These are phyloP conservation scores for Aureobasidium zeae DNA, from an alignment of 2,329 filamentous ascomycete species.

Conservation along the genomic window DNA sequence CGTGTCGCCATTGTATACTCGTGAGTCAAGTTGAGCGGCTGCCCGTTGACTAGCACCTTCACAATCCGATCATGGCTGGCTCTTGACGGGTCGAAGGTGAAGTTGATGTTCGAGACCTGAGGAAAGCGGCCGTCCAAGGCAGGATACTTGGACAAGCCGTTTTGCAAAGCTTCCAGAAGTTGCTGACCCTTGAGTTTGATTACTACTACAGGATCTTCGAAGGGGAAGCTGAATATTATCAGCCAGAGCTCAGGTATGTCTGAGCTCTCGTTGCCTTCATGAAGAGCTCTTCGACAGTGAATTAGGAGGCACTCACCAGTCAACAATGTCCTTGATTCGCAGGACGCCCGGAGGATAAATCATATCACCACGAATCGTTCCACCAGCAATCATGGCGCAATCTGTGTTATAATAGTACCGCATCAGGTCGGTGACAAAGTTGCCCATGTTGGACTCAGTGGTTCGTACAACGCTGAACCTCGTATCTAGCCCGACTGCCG, in stretches of 20 bases:
- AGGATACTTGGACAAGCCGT: conserved; percentile 69
- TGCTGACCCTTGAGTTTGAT: conserved; percentile 62
- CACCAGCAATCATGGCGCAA: conserved; percentile 73
- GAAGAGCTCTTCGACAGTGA: no score
- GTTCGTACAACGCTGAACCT: conserved; percentile 74
- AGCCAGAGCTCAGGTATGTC: no score
- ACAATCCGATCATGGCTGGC: conserved; percentile 55
- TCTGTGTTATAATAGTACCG: conserved; percentile 71
- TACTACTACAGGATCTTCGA: conserved; percentile 81
- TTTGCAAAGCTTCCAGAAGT: conserved; percentile 73
- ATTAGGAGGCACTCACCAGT: conserved; percentile 41
- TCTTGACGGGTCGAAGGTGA: conserved; percentile 58
- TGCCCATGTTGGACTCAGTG: conserved; percentile 74
- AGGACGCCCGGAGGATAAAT: conserved; percentile 76
- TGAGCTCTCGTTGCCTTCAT: not conserved
- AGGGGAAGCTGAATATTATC: conserved; percentile 54
- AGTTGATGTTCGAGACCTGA: conserved; percentile 75
- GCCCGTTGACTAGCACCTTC: conserved; percentile 51
- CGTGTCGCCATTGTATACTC: conserved; percentile 68
- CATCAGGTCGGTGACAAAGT: conserved; percentile 91
- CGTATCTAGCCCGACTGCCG: conserved; percentile 70
- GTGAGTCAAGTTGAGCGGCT: conserved; percentile 52
- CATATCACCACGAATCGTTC: conserved; percentile 80
- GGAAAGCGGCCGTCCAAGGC: conserved; percentile 76
- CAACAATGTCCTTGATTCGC: conserved; percentile 70